A percentile compares a stretch with the other conserved stretches of the same genome.
Conservation (phyloP, 371 early-diverging fungal species). For the Conidiobolus incongruus region DNA sequence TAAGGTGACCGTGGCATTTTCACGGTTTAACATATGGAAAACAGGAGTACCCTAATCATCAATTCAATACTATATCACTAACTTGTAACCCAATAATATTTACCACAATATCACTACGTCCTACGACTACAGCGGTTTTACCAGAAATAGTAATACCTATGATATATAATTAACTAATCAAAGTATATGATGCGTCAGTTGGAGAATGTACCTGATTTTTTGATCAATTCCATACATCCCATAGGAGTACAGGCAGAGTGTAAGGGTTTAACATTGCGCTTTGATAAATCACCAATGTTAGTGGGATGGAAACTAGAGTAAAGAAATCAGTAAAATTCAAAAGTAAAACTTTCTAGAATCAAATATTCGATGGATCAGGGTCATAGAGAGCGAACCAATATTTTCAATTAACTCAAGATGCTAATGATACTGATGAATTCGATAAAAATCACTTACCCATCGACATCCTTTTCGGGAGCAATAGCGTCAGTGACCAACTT, state of each 20-base stretch:
- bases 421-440: too few relatives aligned
- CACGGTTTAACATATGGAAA: slow-evolving; percentile 48
- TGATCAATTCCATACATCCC: slow-evolving; percentile 66
- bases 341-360: too few relatives aligned
- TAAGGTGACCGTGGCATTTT: slow-evolving; percentile 74
- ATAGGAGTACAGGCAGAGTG: slow-evolving; percentile 89
- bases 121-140: slow-evolving; percentile 75
- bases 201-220: too few relatives aligned
- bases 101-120: slow-evolving; percentile 79
- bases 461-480: slow-evolving; percentile 74
- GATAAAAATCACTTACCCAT: too few relatives aligned
- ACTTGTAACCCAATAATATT: neutral
- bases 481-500: slow-evolving; percentile 58
- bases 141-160: slow-evolving; percentile 41
- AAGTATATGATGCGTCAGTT: too few relatives aligned
- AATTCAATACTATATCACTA: neutral
- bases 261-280: slow-evolving; percentile 41
- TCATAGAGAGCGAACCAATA: neutral
- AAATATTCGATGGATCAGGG: too few relatives aligned
- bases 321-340: too few relatives aligned
- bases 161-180: slow-evolving; percentile 1
- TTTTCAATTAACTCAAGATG: too few relatives aligned
- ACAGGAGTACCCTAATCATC: slow-evolving; percentile 50
- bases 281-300: slow-evolving; percentile 78
- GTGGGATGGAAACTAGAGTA: slow-evolving; percentile 60